Conservation (phyloP, 805 yeast species). For the Kazachstania africana region DNA sequence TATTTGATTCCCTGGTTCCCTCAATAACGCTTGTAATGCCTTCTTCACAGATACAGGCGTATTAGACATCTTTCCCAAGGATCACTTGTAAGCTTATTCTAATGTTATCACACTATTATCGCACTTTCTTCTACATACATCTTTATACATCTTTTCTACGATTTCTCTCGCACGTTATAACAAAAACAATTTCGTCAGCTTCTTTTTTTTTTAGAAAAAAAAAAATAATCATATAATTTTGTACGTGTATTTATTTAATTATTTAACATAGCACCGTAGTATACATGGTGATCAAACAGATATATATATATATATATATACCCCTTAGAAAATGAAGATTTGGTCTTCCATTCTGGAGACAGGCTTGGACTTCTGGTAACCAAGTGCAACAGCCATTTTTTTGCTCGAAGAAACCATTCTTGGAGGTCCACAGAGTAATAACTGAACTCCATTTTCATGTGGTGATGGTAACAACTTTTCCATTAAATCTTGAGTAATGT, state of each 20-base stretch:
- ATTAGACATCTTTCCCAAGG: not conserved
- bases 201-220: too few relatives aligned
- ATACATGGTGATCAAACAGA: too few relatives aligned
- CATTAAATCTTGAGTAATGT: constrained; percentile 56
- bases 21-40: constrained; percentile 61
- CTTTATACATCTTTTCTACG: too few relatives aligned
- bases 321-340: constrained; percentile 63
- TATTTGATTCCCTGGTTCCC: constrained; percentile 60
- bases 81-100: too few relatives aligned
- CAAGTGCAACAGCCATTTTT: constrained; percentile 62
- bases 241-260: too few relatives aligned
- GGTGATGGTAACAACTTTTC: constrained; percentile 44
- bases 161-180: too few relatives aligned
- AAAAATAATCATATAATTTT: too few relatives aligned
- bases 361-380: constrained; percentile 76
- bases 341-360: constrained; percentile 85
- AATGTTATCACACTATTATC: too few relatives aligned
- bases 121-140: too few relatives aligned
- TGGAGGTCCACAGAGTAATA: constrained; percentile 89
- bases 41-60: constrained; percentile 22
- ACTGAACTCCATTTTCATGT: constrained; percentile 36
- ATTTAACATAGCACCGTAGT: too few relatives aligned
- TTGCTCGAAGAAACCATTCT: constrained; percentile 81
- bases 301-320: too few relatives aligned
- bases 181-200: too few relatives aligned